Evolutionary conservation across 371 early-diverging fungal genomes (phyloP).

Genomic region (Modicella reniformis): DNA sequence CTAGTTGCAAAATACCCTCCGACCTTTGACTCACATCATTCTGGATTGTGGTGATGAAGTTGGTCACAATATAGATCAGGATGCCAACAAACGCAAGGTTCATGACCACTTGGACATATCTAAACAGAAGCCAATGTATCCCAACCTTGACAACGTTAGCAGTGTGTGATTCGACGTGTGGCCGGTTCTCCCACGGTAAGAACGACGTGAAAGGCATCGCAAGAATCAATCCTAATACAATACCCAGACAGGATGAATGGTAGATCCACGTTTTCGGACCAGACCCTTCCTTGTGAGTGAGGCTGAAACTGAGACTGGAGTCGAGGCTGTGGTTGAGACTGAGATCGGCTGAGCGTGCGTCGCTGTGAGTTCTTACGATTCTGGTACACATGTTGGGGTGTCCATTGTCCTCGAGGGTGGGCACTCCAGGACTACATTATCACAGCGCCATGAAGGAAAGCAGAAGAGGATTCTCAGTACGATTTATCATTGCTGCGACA

Average conservation of each 20-base stretch:
- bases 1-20: constrained; percentile 8
- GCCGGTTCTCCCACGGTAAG: too few species aligned
- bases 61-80: constrained; percentile 32
- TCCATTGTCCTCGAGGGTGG: too few species aligned
- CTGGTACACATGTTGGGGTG: background rate
- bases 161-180: background rate
- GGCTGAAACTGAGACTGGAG: constrained; percentile 3
- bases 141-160: background rate
- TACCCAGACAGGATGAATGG: constrained; percentile 53
- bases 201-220: background rate
- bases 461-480: too few species aligned
- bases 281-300: constrained; percentile 23
- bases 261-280: constrained; percentile 52
- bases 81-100: constrained; percentile 26
- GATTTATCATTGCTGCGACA: too few species aligned
- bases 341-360: background rate
- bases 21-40: constrained; percentile 29
- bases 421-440: too few species aligned
- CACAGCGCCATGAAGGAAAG: too few species aligned
- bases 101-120: constrained; percentile 49
- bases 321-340: background rate
- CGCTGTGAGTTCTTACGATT: background rate
- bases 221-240: background rate
- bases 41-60: constrained; percentile 39
- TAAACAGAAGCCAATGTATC: constrained; percentile 4